Evolutionary conservation across 179 eudicot species (phyloP).

Genomic region (Drosera spatulata): DNA sequence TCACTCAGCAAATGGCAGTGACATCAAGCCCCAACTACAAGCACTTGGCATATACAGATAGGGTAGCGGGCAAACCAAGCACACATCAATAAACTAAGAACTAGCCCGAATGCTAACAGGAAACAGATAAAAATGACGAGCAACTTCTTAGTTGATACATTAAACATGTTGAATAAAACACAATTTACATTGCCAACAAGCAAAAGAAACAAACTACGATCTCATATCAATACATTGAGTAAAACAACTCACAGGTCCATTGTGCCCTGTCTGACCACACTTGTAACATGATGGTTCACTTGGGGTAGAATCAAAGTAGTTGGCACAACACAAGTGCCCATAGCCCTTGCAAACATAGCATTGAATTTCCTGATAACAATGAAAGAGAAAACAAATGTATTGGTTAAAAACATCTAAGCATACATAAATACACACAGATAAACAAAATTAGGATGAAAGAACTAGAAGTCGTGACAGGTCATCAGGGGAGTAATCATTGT

Average conservation of each 20-base stretch:
- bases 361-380: constrained; percentile 51
- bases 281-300: constrained; percentile 70
- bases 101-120: too few relatives aligned
- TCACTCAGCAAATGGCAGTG: too few relatives aligned
- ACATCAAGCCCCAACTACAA: too few relatives aligned
- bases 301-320: constrained; percentile 34
- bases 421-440: background rate
- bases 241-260: constrained; percentile 53
- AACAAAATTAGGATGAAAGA: background rate
- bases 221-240: constrained; percentile 3
- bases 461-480: constrained; percentile 24
- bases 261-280: constrained; percentile 86
- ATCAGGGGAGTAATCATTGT: constrained; percentile 50
- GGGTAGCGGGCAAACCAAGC: too few relatives aligned
- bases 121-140: too few relatives aligned
- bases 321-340: constrained; percentile 90
- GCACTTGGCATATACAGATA: too few relatives aligned
- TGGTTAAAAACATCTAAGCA: background rate
- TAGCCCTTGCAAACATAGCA: constrained; percentile 75
- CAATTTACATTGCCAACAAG: too few relatives aligned
- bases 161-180: too few relatives aligned
- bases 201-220: too few relatives aligned
- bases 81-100: too few relatives aligned
- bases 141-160: too few relatives aligned
- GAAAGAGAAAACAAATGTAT: background rate